Evolutionary conservation across 164 flowering plant genomes (phyloP).

Genomic region (Vitis rotundifolia): DNA sequence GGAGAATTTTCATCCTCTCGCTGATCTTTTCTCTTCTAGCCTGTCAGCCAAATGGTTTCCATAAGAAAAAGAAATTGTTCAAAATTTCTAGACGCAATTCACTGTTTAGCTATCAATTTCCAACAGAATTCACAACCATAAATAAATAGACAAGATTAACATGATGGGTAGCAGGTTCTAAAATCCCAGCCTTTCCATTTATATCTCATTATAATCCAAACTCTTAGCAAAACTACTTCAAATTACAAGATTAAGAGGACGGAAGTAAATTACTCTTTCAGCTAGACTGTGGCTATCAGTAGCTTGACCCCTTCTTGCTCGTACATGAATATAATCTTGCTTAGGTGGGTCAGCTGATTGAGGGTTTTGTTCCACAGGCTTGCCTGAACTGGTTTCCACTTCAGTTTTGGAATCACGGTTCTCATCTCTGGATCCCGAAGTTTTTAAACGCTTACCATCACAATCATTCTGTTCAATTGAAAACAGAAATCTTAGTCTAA

Average conservation of each 20-base stretch:
- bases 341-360: conserved; percentile 51
- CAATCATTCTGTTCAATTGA: conserved; percentile 36
- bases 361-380: conserved; percentile 31
- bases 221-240: background rate
- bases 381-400: conserved; percentile 41
- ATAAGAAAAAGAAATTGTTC: conserved; percentile 3
- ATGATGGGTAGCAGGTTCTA: too few species aligned
- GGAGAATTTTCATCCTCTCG: conserved; percentile 82
- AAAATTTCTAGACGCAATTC: background rate
- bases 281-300: conserved; percentile 92
- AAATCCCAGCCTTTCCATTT: too few species aligned
- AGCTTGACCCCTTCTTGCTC: conserved; percentile 90
- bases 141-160: too few species aligned
- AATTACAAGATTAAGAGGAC: background rate
- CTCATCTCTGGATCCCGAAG: conserved; percentile 35
- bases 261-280: conserved; percentile 55
- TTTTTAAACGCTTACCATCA: conserved; percentile 43
- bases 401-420: conserved; percentile 35
- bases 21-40: conserved; percentile 89
- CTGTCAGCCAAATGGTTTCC: conserved; percentile 33
- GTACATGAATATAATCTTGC: conserved; percentile 75
- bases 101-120: background rate
- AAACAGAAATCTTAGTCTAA: background rate
- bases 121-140: background rate
- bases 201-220: too few species aligned